phyloP scores from a whole-genome alignment of 2,329 filamentous ascomycete genomes.

The Trichophyton rubrum region DNA sequence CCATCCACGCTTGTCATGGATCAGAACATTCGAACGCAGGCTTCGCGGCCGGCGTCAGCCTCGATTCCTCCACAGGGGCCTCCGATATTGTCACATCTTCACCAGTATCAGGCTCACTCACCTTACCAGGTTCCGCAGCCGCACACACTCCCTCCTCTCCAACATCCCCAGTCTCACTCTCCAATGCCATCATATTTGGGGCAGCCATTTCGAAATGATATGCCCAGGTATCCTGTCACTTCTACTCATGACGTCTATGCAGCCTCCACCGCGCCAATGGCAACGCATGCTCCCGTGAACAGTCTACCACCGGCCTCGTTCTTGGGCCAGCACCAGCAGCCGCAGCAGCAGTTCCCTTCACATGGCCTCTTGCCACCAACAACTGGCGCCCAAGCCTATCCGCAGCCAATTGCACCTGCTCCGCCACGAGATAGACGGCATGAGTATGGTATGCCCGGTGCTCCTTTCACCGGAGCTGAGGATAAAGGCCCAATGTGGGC shows the following conservation, averaged over 20 bases:
- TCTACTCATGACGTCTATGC: slow-evolving; percentile 32
- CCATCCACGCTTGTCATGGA: slow-evolving; percentile 23
- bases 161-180: slow-evolving; percentile 35
- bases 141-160: slow-evolving; percentile 35
- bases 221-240: slow-evolving; percentile 32
- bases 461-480: slow-evolving; percentile 49
- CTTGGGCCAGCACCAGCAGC: slow-evolving; percentile 29
- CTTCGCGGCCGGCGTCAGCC: slow-evolving; percentile 34
- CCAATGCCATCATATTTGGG: slow-evolving; percentile 31
- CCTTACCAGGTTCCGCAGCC: slow-evolving; percentile 34
- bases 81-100: slow-evolving; percentile 35
- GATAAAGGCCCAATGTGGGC: slow-evolving; percentile 43
- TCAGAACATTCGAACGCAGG: slow-evolving; percentile 33
- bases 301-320: slow-evolving; percentile 33
- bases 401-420: slow-evolving; percentile 63
- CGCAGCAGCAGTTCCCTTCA: slow-evolving; percentile 29
- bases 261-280: slow-evolving; percentile 31
- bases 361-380: slow-evolving; percentile 52
- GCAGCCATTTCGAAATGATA: slow-evolving; percentile 32
- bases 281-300: slow-evolving; percentile 31
- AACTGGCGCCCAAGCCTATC: slow-evolving; percentile 55
- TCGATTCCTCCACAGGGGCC: slow-evolving; percentile 34
- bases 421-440: slow-evolving; percentile 40
- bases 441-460: slow-evolving; percentile 57
- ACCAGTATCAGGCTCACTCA: slow-evolving; percentile 36